Evolutionary conservation across 768 basidiomycete genomes (phyloP), one percentile per base, ranked within the genome.

Genomic region (Thelephora ganbajun): DNA sequence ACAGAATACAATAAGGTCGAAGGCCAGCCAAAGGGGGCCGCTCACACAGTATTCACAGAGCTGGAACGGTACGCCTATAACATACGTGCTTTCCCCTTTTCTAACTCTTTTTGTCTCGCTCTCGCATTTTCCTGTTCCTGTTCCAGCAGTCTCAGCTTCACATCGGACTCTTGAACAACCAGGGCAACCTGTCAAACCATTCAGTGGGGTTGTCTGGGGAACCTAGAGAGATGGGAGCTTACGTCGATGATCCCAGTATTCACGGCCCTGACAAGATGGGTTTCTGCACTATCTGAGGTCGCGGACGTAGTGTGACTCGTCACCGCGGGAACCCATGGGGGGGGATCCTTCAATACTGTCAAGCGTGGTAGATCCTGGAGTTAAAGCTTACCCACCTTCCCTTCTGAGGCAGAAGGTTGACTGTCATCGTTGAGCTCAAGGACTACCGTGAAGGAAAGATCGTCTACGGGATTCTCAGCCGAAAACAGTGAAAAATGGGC

Each of bases 181-280:
- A 89, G 66, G 16, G 85, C 80, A 36, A 89, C 63, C 86, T 88
- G 47, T 22, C 19, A 39, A 35, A 20, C n/a, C 13, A 7, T 22
- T 41, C 39, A 41, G 26, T 23, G 36, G 1, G 23, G 11, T 9
- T 18, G 16, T 5, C 36, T 6, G 16, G 19, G 20, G 6, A 34
- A 33, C 14, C 7, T 41, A 42, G 33, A 20, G 35, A 34, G 37
- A 46, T 20, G 33, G 9, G 45, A 12, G 56, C 76, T 56, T 58
- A 80, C 88, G 58, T 82, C 86, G 45, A 91, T 74, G 39, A 91
- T 75, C 2, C 87, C 87, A 1, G 87, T 90, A 54, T 88, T 84
- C 6, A 90, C 83, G 11, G 81, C 81, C 19, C 87, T 72, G 46
- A 91, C 64, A 66, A 88, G 71, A 54, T 84, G 79, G 14, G 86